phyloP scores from a whole-genome alignment of 257 asterid genomes.

The Knoxia roxburghii region DNA sequence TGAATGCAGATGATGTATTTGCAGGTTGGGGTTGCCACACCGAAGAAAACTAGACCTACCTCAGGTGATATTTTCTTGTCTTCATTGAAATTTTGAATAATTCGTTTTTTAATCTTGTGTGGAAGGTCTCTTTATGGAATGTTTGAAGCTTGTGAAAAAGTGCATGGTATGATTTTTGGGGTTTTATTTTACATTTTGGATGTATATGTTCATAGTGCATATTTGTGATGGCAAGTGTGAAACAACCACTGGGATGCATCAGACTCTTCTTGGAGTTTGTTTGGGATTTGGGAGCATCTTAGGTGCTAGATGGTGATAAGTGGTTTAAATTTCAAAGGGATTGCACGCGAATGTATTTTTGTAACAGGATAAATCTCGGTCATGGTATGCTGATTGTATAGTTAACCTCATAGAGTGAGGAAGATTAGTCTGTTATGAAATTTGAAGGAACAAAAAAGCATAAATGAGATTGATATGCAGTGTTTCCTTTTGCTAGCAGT shows the following conservation, averaged over 20 bases:
- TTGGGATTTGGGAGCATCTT: neutral
- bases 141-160: neutral
- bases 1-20: neutral
- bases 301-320: too few relatives aligned
- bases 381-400: neutral
- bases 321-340: too few relatives aligned
- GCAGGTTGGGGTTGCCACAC: conserved; percentile 62
- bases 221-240: neutral
- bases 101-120: neutral
- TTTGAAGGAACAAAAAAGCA: neutral
- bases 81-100: neutral
- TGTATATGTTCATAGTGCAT: neutral
- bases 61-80: conserved; percentile 34
- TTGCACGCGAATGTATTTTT: too few relatives aligned
- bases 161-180: neutral
- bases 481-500: neutral
- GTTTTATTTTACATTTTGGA: neutral
- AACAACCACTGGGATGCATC: neutral
- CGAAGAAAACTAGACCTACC: conserved; percentile 59
- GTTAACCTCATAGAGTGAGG: neutral
- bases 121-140: neutral
- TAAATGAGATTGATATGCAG: neutral
- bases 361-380: neutral
- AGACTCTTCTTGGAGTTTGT: neutral
- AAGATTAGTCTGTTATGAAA: neutral